Conservation (phyloP, 768 basidiomycete species). For the Amanita rubescens region DNA sequence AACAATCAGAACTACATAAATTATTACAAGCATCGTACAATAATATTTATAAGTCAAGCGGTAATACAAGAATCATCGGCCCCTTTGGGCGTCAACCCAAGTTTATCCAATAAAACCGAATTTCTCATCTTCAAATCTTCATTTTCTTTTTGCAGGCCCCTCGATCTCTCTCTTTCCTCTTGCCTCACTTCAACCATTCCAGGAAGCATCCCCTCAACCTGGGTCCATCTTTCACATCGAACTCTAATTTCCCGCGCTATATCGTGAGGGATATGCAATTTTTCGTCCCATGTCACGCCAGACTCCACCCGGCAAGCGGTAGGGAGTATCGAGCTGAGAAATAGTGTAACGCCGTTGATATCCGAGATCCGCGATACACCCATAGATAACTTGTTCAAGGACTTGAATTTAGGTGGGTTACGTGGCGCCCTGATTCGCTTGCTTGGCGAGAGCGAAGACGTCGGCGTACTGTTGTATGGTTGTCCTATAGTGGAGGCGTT, state of each 20-base stretch:
- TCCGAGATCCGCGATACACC: slow-evolving; percentile 43
- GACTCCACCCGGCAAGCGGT: slow-evolving; percentile 31
- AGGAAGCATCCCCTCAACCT: slow-evolving; percentile 35
- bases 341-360: slow-evolving; percentile 38
- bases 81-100: slow-evolving; percentile 5
- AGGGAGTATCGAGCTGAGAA: slow-evolving; percentile 46
- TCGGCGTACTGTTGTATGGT: slow-evolving; percentile 10
- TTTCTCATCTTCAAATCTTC: slow-evolving; percentile 43
- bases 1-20: background rate
- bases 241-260: slow-evolving; percentile 12
- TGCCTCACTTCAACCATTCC: slow-evolving; percentile 33
- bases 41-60: background rate
- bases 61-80: slow-evolving; percentile 11
- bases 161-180: slow-evolving; percentile 35
- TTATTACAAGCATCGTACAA: background rate
- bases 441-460: slow-evolving; percentile 13
- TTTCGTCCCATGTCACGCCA: slow-evolving; percentile 44
- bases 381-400: slow-evolving; percentile 32
- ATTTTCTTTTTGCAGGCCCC: slow-evolving; percentile 34
- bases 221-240: slow-evolving; percentile 31
- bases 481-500: slow-evolving; percentile 24
- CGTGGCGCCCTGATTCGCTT: slow-evolving; percentile 11
- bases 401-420: slow-evolving; percentile 21
- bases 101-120: slow-evolving; percentile 32
- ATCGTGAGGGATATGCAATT: slow-evolving; percentile 2